Conservation (phyloP, 805 yeast genomes). For the Torulaspora franciscae region DNA sequence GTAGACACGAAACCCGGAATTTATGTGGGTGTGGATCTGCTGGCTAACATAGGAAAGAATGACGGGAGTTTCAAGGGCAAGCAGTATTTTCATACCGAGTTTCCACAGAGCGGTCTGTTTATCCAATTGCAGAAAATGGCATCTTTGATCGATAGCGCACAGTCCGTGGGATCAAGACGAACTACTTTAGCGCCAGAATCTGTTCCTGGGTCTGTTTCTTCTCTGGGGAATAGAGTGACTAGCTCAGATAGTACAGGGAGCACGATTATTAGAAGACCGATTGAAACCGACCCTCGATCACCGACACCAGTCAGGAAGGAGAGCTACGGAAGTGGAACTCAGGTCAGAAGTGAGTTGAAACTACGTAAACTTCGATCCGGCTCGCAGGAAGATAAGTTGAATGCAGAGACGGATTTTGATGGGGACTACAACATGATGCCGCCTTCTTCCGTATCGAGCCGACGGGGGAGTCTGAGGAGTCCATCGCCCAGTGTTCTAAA, state of each 20-base stretch:
- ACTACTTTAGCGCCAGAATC: conserved; percentile 5
- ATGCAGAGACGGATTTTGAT: background rate
- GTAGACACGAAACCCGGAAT: conserved; percentile 68
- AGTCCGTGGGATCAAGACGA: conserved; percentile 7
- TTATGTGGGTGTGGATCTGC: conserved; percentile 83
- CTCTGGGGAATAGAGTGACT: conserved; percentile 11
- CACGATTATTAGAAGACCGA: conserved; percentile 15
- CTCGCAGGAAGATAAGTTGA: background rate
- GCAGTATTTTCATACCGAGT: conserved; percentile 59
- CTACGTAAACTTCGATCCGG: background rate
- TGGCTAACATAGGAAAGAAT: conserved; percentile 72
- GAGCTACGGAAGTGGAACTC: conserved; percentile 3
- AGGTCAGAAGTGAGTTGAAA: background rate
- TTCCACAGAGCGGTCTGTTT: conserved; percentile 70
- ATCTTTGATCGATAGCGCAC: conserved; percentile 22
- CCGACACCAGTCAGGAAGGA: conserved; percentile 13
- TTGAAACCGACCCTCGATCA: conserved; percentile 8
- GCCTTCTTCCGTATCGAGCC: conserved; percentile 10
- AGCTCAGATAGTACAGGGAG: conserved; percentile 20
- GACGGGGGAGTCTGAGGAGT: background rate
- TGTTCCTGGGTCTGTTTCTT: background rate
- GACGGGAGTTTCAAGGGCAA: conserved; percentile 75
- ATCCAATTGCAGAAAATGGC: conserved; percentile 49
- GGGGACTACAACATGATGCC: conserved; percentile 17
- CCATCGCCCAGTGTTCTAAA: conserved; percentile 5